Percentiles rank a stretch among this genome's conserved stretches.
Evolutionary conservation across 129 eudicot species (phyloP).

Genomic region (Flaveria linearis): DNA sequence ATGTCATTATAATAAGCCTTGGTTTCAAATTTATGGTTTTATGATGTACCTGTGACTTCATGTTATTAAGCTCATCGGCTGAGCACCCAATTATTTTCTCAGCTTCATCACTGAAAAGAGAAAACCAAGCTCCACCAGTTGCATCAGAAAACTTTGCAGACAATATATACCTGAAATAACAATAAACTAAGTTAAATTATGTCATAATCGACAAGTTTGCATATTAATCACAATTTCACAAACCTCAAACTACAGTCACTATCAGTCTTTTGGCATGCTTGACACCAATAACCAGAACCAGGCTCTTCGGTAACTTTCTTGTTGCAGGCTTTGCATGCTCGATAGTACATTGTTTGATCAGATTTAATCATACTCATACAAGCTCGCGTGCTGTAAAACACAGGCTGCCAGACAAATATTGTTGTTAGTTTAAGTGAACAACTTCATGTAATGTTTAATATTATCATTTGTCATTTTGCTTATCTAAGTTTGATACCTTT

Average conservation of each 20-base stretch:
- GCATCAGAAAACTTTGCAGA: slow-evolving; percentile 63
- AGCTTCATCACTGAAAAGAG: slow-evolving; percentile 73
- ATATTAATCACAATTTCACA: background rate
- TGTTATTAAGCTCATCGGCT: slow-evolving; percentile 76
- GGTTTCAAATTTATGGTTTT: background rate
- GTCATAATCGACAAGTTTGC: background rate
- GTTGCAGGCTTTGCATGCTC: slow-evolving; percentile 92
- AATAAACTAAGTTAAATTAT: background rate
- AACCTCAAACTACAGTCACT: slow-evolving; percentile 70
- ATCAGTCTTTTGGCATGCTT: slow-evolving; percentile 73
- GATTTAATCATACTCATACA: slow-evolving; percentile 65
- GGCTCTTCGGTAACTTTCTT: slow-evolving; percentile 83
- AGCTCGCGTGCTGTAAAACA: slow-evolving; percentile 58
- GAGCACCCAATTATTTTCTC: slow-evolving; percentile 75
- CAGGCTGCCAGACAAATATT: slow-evolving; percentile 54
- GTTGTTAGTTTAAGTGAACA: background rate
- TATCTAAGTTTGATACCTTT: slow-evolving; percentile 46
- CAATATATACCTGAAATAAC: slow-evolving; percentile 61
- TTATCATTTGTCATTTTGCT: background rate
- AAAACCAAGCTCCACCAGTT: slow-evolving; percentile 79
- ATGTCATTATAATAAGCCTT: no score
- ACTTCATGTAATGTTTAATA: background rate
- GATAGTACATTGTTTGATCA: slow-evolving; percentile 84
- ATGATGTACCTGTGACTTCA: slow-evolving; percentile 56
- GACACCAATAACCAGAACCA: slow-evolving; percentile 88